Evolutionary conservation across 2,329 filamentous ascomycete genomes (phyloP).

Genomic region (Trichoderma sp.): DNA sequence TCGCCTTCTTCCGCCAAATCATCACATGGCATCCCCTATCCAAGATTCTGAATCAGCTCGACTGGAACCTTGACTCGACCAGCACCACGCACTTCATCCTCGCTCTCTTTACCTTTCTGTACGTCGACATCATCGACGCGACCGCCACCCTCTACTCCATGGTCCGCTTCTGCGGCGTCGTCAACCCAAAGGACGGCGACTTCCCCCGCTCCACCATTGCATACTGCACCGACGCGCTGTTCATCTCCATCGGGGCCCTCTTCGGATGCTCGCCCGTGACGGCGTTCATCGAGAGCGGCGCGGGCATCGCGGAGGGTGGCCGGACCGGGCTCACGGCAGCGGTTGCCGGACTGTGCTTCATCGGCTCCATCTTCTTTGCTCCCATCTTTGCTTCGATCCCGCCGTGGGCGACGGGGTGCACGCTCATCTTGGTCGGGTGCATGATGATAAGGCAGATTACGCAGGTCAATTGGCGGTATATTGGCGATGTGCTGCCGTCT

Average conservation of each 20-base stretch:
- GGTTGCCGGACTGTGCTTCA: constrained; percentile 68
- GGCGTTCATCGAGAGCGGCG: constrained; percentile 74
- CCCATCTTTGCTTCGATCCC: constrained; percentile 77
- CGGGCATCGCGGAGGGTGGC: constrained; percentile 75
- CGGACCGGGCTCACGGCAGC: constrained; percentile 73
- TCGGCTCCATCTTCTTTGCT: constrained; percentile 73
- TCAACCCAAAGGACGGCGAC: constrained; percentile 69
- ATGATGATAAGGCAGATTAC: constrained; percentile 77
- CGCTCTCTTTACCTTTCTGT: constrained; percentile 75
- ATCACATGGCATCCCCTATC: constrained; percentile 72
- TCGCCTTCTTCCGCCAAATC: constrained; percentile 73
- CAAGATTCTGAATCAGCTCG: constrained; percentile 62
- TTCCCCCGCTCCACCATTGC: constrained; percentile 84
- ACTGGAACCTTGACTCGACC: constrained; percentile 62
- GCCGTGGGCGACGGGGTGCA: constrained; percentile 76
- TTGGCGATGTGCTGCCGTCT: constrained; percentile 74
- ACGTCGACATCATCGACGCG: constrained; percentile 78
- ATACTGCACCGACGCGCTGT: constrained; percentile 70
- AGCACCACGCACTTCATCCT: constrained; percentile 66
- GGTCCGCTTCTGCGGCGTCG: constrained; percentile 71
- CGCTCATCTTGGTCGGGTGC: constrained; percentile 71
- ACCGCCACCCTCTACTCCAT: constrained; percentile 81
- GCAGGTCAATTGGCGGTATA: constrained; percentile 75
- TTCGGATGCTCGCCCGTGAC: constrained; percentile 73
- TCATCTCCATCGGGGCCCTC: constrained; percentile 70